Conservation (phyloP, 331 rosid species). For the Cucumis variabilis region DNA sequence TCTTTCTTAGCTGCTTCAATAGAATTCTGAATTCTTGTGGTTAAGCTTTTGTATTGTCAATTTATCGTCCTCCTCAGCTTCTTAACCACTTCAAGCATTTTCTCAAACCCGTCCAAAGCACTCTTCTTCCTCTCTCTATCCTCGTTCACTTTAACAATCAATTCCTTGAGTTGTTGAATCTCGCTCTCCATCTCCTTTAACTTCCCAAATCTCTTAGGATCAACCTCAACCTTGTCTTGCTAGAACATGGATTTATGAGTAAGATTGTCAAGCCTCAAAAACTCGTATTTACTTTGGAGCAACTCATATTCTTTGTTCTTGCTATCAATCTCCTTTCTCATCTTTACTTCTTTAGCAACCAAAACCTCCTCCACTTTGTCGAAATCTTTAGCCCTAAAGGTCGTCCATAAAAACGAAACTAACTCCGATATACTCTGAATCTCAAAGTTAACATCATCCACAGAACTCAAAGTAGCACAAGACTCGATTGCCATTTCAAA, state of each 20-base stretch:
- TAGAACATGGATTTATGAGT: conserved; percentile 21
- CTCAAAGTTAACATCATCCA: neutral
- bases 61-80: neutral
- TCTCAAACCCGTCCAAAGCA: conserved; percentile 24
- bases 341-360: conserved; percentile 31
- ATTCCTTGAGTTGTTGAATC: neutral
- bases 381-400: conserved; percentile 18
- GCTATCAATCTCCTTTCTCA: conserved; percentile 14
- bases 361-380: conserved; percentile 48
- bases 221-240: conserved; percentile 8
- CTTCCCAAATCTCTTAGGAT: neutral
- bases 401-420: conserved; percentile 34
- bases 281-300: neutral
- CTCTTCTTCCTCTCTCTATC: conserved; percentile 21
- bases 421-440: conserved; percentile 44
- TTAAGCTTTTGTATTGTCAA: neutral
- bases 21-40: neutral
- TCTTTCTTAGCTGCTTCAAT: conserved; percentile 33
- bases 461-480: neutral
- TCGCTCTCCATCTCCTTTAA: conserved; percentile 6
- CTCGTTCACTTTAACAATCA: neutral
- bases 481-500: neutral
- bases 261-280: conserved; percentile 30
- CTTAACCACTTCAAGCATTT: conserved; percentile 37
- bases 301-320: conserved; percentile 10